Conservation (phyloP, 306 rosid species). For the Morella rubra region DNA sequence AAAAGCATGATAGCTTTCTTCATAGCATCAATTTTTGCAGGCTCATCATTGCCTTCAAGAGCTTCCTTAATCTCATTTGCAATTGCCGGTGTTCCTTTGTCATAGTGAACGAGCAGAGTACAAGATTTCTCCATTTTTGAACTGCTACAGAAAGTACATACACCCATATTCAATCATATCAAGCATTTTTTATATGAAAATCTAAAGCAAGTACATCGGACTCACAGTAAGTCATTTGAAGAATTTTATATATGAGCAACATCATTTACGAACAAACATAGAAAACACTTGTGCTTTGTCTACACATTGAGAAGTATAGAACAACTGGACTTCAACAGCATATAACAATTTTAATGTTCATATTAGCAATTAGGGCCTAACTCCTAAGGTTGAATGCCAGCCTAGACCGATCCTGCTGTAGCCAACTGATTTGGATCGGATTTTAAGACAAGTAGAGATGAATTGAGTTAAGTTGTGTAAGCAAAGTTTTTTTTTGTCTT, state of each 20-base stretch:
- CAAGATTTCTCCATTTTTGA: slow-evolving; percentile 80
- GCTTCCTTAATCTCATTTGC: slow-evolving; percentile 91
- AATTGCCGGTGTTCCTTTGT: slow-evolving; percentile 84
- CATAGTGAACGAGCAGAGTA: slow-evolving; percentile 81
- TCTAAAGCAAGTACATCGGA: neutral
- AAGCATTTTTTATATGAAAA: neutral
- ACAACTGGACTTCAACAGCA: neutral
- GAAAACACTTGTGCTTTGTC: neutral
- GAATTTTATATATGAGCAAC: neutral
- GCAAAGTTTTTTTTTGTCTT: neutral
- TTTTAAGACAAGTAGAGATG: neutral
- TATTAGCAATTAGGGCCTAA: neutral
- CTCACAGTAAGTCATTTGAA: neutral
- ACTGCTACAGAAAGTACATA: neutral
- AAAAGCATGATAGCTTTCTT: slow-evolving; percentile 90
- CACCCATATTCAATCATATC: neutral
- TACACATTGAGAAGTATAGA: neutral
- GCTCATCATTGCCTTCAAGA: slow-evolving; percentile 75
- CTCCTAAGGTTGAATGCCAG: neutral
- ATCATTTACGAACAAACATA: neutral
- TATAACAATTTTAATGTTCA: too few relatives aligned
- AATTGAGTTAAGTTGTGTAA: neutral
- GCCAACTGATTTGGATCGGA: neutral
- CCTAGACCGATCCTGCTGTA: neutral
- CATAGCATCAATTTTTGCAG: slow-evolving; percentile 69